Conservation (phyloP, 139 green algal genomes). For the Volvox reticuliferus region DNA sequence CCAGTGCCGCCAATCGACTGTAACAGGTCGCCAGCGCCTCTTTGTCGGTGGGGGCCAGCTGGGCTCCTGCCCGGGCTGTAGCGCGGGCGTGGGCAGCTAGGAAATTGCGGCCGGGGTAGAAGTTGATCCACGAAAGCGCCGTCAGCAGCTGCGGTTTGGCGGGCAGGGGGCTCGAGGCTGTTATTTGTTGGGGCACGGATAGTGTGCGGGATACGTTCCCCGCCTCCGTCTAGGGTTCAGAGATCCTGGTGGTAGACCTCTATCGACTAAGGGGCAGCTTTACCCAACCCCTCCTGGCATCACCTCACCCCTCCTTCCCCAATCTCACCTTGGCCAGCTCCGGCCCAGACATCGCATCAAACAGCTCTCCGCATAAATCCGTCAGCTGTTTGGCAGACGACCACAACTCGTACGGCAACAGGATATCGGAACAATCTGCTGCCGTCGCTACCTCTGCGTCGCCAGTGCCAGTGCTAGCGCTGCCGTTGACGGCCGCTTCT, state of each 20-base stretch:
- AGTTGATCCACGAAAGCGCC: neutral
- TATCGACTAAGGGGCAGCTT: neutral
- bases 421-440: neutral
- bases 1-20: neutral
- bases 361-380: neutral
- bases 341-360: slow-evolving; percentile 8
- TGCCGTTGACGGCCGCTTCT: neutral
- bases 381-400: neutral
- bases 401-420: slow-evolving; percentile 48
- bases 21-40: neutral
- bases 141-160: neutral
- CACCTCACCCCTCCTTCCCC: neutral
- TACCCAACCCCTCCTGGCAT: neutral
- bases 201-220: too few species aligned
- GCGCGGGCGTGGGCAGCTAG: slow-evolving; percentile 16
- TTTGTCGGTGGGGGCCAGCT: slow-evolving; percentile 19
- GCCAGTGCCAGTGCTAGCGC: neutral
- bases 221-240: neutral
- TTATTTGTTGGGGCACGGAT: too few species aligned
- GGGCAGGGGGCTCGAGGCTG: neutral
- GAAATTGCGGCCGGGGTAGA: slow-evolving; percentile 35
- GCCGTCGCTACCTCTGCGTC: too few species aligned
- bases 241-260: neutral
- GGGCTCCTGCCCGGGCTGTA: neutral
- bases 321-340: slow-evolving; percentile 14